A percentile compares a stretch with the other conserved stretches of the same genome.
Conservation (phyloP, 768 basidiomycete genomes). For the Lentinula detonsa region DNA sequence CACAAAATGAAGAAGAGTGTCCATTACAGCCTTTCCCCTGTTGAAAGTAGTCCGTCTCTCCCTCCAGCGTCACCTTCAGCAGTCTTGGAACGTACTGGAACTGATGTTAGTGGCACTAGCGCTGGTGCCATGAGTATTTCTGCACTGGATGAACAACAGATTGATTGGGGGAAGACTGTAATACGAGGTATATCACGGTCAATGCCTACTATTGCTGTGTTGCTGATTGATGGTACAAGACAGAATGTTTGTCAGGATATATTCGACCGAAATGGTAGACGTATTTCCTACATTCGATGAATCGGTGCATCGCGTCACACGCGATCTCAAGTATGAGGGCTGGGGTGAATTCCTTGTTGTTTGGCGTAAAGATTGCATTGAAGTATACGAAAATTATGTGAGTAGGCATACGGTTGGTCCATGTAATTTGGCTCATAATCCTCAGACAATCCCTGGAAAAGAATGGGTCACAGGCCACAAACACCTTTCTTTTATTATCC, state of each 20-base stretch:
- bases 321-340: slow-evolving; percentile 54
- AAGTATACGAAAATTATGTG: slow-evolving; percentile 85
- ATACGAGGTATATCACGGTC: slow-evolving; percentile 56
- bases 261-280: slow-evolving; percentile 49
- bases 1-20: slow-evolving; percentile 26
- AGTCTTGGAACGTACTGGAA: slow-evolving; percentile 60
- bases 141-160: slow-evolving; percentile 14
- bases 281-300: slow-evolving; percentile 59
- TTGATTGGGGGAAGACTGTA: slow-evolving; percentile 47
- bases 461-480: slow-evolving; percentile 70
- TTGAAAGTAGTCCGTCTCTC: slow-evolving; percentile 5
- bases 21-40: slow-evolving; percentile 28
- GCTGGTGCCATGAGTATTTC: slow-evolving; percentile 46
- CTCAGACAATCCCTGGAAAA: slow-evolving; percentile 56
- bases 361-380: slow-evolving; percentile 73
- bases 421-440: background rate
- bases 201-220: slow-evolving; percentile 5
- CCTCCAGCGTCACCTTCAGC: slow-evolving; percentile 48
- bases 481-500: slow-evolving; percentile 72
- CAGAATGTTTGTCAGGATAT: slow-evolving; percentile 81
- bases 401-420: slow-evolving; percentile 18
- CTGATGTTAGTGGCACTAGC: slow-evolving; percentile 55
- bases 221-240: slow-evolving; percentile 41
- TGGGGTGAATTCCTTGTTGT: slow-evolving; percentile 84
- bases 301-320: slow-evolving; percentile 54